Percentiles rank a stretch among this genome's conserved stretches.
These are phyloP conservation scores for Diplodia sapinea DNA, from an alignment of 2,329 filamentous ascomycete species.

Conservation along the genomic window DNA sequence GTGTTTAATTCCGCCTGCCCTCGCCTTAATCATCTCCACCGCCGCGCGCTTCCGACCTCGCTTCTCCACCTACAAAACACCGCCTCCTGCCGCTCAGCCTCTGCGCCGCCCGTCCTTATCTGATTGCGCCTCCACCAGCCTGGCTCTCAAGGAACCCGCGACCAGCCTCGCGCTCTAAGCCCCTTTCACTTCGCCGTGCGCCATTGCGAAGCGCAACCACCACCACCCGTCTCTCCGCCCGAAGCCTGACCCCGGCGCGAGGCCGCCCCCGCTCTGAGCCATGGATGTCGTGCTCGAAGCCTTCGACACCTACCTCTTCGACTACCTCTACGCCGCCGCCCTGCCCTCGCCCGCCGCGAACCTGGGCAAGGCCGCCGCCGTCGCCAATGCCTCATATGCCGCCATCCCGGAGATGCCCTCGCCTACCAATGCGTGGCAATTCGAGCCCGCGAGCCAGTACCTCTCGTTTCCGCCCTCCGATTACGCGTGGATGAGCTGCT, in stretches of 20 bases:
- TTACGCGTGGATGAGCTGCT: constrained; percentile 79
- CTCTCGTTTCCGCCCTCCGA: constrained; percentile 72
- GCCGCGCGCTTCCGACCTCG: constrained; percentile 5
- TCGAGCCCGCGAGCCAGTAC: constrained; percentile 73
- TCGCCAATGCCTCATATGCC: constrained; percentile 63
- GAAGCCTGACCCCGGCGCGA: background rate
- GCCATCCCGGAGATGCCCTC: constrained; percentile 47
- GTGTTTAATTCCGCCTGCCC: background rate
- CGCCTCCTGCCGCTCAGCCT: constrained; percentile 8
- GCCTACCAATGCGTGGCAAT: constrained; percentile 61
- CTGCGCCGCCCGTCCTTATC: constrained; percentile 7
- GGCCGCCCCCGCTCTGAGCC: constrained; percentile 42
- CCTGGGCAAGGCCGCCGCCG: constrained; percentile 18
- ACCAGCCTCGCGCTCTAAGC: constrained; percentile 4
- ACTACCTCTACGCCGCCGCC: constrained; percentile 75
- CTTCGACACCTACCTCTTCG: constrained; percentile 80
- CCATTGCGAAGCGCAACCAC: background rate
- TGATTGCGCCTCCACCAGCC: constrained; percentile 1
- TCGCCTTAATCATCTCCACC: constrained; percentile 1
- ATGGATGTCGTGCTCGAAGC: constrained; percentile 95
- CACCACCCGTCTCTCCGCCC: background rate
- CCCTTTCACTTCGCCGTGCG: constrained; percentile 8
- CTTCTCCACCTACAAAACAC: constrained; percentile 27
- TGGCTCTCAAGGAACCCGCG: background rate
- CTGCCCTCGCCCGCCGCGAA: constrained; percentile 64